Conservation (phyloP, 352 stramenopile genomes). For the Globisporangium barbulae region DNA sequence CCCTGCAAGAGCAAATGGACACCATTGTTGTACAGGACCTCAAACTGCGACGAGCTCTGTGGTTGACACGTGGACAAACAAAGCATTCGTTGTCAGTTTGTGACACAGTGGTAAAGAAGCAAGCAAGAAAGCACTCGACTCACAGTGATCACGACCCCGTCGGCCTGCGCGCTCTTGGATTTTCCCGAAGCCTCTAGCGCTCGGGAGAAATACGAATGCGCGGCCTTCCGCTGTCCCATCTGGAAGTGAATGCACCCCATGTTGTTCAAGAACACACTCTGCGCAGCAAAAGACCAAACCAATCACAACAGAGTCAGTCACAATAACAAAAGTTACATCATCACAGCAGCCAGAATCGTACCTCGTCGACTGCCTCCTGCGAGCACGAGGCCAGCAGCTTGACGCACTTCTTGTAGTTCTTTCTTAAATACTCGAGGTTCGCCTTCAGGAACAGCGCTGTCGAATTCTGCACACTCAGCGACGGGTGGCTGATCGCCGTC, state of each 20-base stretch:
- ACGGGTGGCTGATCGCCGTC: slow-evolving; percentile 70
- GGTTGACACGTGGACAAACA: background rate
- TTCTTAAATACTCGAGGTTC: slow-evolving; percentile 92
- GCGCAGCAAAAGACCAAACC: slow-evolving; percentile 9
- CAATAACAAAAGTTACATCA: background rate
- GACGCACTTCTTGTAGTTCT: slow-evolving; percentile 94
- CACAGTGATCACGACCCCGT: slow-evolving; percentile 52
- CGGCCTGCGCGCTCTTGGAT: slow-evolving; percentile 35
- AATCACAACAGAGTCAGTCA: background rate
- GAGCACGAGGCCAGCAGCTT: slow-evolving; percentile 91
- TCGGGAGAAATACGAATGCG: slow-evolving; percentile 90
- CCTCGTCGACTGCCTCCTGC: slow-evolving; percentile 78
- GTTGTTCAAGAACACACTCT: slow-evolving; percentile 88
- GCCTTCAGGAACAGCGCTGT: slow-evolving; percentile 91
- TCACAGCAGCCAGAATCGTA: slow-evolving; percentile 14
- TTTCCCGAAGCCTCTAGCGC: slow-evolving; percentile 68
- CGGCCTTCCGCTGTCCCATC: slow-evolving; percentile 86
- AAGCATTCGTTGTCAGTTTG: background rate
- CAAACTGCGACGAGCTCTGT: slow-evolving; percentile 72
- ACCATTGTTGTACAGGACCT: slow-evolving; percentile 93
- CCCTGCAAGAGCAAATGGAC: slow-evolving; percentile 86
- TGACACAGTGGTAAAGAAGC: background rate
- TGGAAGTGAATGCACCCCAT: slow-evolving; percentile 93
- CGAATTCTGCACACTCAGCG: slow-evolving; percentile 82
- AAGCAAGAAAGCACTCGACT: background rate